Evolutionary conservation across 2,329 filamentous ascomycete species (phyloP).

Genomic region (Aschersonia sp.): DNA sequence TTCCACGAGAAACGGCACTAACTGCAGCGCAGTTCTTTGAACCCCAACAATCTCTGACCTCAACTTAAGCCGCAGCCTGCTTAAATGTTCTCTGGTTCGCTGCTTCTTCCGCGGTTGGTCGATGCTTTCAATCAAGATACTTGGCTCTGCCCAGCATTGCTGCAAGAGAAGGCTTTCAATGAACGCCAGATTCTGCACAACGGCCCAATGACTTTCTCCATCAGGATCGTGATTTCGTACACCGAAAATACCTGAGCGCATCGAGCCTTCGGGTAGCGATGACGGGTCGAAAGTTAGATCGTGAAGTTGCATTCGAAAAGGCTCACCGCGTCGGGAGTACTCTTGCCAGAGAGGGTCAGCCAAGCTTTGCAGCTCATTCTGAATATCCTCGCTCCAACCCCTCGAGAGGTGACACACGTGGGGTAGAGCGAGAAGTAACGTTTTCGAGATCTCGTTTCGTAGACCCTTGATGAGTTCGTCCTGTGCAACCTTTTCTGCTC

Average conservation of each 20-base stretch:
- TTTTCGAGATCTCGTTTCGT: constrained; percentile 65
- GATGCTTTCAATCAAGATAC: constrained; percentile 13
- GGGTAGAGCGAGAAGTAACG: constrained; percentile 50
- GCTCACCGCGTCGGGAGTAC: constrained; percentile 58
- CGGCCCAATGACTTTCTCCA: constrained; percentile 45
- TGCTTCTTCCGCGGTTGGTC: constrained; percentile 39
- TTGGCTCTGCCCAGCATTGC: constrained; percentile 6
- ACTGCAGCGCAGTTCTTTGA: constrained; percentile 38
- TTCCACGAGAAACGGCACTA: constrained; percentile 42
- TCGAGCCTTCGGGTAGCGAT: constrained; percentile 26
- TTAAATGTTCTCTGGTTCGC: constrained; percentile 25
- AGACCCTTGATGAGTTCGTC: constrained; percentile 47
- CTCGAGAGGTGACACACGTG: constrained; percentile 44
- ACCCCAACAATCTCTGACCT: constrained; percentile 26
- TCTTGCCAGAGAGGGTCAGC: constrained; percentile 61
- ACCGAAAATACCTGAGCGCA: constrained; percentile 34
- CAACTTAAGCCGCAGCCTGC: constrained; percentile 34
- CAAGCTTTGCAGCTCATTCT: constrained; percentile 45
- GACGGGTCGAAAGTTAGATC: constrained; percentile 50
- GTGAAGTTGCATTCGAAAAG: constrained; percentile 62
- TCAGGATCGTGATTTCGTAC: constrained; percentile 37
- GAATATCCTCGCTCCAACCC: constrained; percentile 24
- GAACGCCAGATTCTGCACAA: constrained; percentile 43
- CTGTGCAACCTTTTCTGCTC: constrained; percentile 48
- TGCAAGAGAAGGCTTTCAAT: constrained; percentile 35